A percentile compares a stretch with the other conserved stretches of the same genome.
These are phyloP conservation scores for Termitomyces sp. DNA, from an alignment of 768 basidiomycete genomes.

Conservation along the genomic window DNA sequence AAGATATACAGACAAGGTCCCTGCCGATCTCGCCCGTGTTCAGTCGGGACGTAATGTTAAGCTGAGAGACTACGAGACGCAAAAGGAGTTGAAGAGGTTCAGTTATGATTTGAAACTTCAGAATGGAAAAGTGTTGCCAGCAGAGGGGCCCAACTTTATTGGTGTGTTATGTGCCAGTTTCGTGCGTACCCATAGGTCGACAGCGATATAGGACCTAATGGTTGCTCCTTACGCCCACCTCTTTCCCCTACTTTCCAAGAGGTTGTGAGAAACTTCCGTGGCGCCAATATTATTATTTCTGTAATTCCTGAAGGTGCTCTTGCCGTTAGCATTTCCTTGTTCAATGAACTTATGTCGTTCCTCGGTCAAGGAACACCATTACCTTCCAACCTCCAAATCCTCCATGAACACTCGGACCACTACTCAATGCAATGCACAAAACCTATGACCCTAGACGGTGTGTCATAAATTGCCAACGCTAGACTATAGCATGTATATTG, in stretches of 20 bases:
- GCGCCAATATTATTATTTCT: constrained; percentile 7
- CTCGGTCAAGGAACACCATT: constrained; percentile 3
- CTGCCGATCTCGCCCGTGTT: constrained; percentile 7
- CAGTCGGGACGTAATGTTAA: constrained; percentile 6
- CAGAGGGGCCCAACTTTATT: constrained; percentile 7
- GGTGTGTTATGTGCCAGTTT: not conserved
- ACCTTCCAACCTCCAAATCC: constrained; percentile 2
- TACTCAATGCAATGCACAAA: constrained; percentile 9
- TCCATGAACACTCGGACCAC: constrained; percentile 10
- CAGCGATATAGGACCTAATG: constrained; percentile 1
- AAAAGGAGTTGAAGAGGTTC: constrained; percentile 6
- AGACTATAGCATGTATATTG: not conserved
- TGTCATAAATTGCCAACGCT: not conserved
- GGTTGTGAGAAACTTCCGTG: constrained; percentile 11
- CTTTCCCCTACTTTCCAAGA: constrained; percentile 12
- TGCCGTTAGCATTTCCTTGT: no score
- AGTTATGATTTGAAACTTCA: constrained; percentile 10
- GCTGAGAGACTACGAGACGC: constrained; percentile 9
- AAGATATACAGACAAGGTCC: constrained; percentile 9
- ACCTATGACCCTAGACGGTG: constrained; percentile 6
- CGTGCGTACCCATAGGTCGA: not conserved
- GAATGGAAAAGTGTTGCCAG: not conserved
- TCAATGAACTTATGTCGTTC: not conserved
- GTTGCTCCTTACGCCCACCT: constrained; percentile 10
- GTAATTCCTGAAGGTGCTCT: constrained; percentile 6